phyloP scores from a whole-genome alignment of 2,329 filamentous ascomycete genomes.

The Mollisiaceae sp. region DNA sequence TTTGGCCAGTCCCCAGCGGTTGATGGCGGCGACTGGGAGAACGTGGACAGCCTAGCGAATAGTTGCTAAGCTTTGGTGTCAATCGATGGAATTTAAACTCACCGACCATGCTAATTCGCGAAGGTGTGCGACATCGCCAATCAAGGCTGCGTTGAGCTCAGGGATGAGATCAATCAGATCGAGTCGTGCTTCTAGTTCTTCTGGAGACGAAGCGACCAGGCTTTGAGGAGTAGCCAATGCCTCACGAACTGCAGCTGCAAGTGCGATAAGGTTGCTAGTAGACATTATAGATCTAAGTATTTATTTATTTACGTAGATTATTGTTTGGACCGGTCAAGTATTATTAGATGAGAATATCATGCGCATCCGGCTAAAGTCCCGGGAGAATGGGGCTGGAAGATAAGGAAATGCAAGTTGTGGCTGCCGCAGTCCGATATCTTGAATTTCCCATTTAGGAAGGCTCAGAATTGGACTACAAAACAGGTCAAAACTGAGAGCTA shows the following conservation, averaged over 20 bases:
- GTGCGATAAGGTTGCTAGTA: conserved; percentile 12
- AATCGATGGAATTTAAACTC: background rate
- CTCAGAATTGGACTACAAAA: too few species aligned
- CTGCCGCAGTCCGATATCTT: too few species aligned
- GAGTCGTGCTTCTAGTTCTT: conserved; percentile 17
- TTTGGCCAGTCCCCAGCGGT: conserved; percentile 12
- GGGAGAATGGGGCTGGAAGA: too few species aligned
- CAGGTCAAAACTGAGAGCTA: too few species aligned
- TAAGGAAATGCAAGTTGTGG: too few species aligned
- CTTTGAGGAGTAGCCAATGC: background rate
- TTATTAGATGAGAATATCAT: too few species aligned
- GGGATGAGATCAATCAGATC: conserved; percentile 18
- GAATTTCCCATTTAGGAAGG: too few species aligned
- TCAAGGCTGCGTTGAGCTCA: conserved; percentile 14
- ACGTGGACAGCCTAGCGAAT: conserved; percentile 4
- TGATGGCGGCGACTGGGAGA: conserved; percentile 10
- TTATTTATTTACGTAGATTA: too few species aligned
- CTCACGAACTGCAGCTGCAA: conserved; percentile 11
- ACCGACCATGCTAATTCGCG: conserved; percentile 18
- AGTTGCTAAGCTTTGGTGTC: background rate
- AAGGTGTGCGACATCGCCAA: conserved; percentile 13
- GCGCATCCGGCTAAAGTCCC: too few species aligned
- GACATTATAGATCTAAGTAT: background rate
- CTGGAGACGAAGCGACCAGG: background rate
- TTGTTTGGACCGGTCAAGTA: too few species aligned